These are phyloP conservation scores for Globisporangium alternatum DNA, from an alignment of 352 stramenopile species.

Conservation along the genomic window DNA sequence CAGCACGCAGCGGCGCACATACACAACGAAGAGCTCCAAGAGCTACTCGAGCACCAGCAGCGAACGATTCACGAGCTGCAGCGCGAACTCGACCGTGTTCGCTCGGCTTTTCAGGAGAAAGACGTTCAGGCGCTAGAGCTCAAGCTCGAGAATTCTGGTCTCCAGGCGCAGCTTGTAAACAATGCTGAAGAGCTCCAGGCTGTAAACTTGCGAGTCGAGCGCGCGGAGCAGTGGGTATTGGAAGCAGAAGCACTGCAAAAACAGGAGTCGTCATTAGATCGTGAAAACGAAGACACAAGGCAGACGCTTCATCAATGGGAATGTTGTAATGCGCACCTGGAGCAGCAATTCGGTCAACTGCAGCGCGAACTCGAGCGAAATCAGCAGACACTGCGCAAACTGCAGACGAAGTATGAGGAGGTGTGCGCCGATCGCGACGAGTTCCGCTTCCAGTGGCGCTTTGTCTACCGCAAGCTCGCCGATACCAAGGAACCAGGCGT, in stretches of 20 bases:
- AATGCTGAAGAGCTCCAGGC: constrained; percentile 11
- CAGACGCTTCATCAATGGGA: constrained; percentile 1
- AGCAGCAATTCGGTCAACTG: constrained; percentile 7
- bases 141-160: background rate
- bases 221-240: background rate
- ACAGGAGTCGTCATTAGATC: background rate
- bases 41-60: constrained; percentile 1
- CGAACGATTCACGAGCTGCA: constrained; percentile 9
- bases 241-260: background rate
- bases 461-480: constrained; percentile 33
- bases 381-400: constrained; percentile 16
- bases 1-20: constrained; percentile 4
- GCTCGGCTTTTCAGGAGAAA: background rate
- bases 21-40: constrained; percentile 1
- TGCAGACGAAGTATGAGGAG: constrained; percentile 22
- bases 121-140: constrained; percentile 5
- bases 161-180: constrained; percentile 8
- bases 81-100: constrained; percentile 3
- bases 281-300: background rate
- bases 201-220: constrained; percentile 1
- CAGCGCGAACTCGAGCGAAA: constrained; percentile 16
- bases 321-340: background rate
- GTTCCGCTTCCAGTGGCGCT: constrained; percentile 33
- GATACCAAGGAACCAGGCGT: constrained; percentile 30
- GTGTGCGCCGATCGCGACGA: constrained; percentile 25